Evolutionary conservation across 805 yeast genomes (phyloP), one percentile per base, ranked within the genome.

Genomic region (Maudiozyma pseudohumilis): DNA sequence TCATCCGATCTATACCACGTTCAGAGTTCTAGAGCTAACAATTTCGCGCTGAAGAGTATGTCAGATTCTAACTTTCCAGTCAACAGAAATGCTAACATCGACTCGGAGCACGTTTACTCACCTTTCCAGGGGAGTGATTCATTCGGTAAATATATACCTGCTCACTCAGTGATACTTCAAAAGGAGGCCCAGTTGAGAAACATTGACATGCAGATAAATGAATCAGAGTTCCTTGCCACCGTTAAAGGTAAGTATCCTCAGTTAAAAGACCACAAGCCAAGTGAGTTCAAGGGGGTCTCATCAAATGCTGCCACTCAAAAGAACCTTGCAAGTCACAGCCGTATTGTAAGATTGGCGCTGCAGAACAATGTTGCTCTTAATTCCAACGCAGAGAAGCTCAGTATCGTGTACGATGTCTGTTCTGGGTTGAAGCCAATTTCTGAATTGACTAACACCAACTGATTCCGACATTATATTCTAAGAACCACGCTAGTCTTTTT

Each of bases 71-170:
- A 52, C 27, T 57, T 44, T 38, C 62, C 62, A 1, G 26, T 51
- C 1, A 29, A 46, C 32, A 51, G 57, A 36, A 38, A 38, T 8
- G 45, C 57, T 6, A 50, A 52, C 29, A 25, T 45, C 39, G n/a
- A 12, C 7, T 16, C 31, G 35, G 13, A 39, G 39, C 6, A 34
- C 38, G 21, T 42, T 48, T 15, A 77, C 65, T 56, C 63, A 59
- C 25, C 34, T 5, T 86, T 38, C 63, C 66, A 6, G 83, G 82
- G 49, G 77, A 25, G 12, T 20, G n/a, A 28, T 13, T 13, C 34
- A 11, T 40, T 81, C 8, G 96, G 87, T 6, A 72, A 83, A 10
- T 63, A 88, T 33, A 67, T 79, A 2, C 64, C 72, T 7, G 94
- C 94, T 1, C 64, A 73, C 47, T 56, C 55, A 3, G 33, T 54